Percentiles rank a stretch among this genome's conserved stretches.
Conservation (phyloP, 1,284 basidiomycete genomes). For the Moniliophthora roreri region DNA sequence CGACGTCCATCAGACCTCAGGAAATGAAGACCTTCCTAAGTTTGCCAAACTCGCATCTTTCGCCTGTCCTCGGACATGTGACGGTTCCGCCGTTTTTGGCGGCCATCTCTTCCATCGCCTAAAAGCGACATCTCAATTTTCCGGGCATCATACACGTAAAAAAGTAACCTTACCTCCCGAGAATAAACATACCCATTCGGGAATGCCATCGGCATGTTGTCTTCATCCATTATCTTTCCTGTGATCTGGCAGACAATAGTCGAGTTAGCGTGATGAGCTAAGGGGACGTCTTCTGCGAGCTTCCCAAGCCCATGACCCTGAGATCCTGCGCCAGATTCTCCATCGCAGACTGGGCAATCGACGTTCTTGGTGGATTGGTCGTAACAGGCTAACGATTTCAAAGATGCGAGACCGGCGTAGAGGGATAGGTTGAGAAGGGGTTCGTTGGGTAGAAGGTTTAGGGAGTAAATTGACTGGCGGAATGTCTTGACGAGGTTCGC, state of each 20-base stretch:
- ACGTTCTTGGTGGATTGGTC: slow-evolving; percentile 65
- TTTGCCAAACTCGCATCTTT: slow-evolving; percentile 61
- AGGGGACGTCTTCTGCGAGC: slow-evolving; percentile 86
- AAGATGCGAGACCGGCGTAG: slow-evolving; percentile 84
- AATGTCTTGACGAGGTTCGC: slow-evolving; percentile 70
- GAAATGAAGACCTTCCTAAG: slow-evolving; percentile 90
- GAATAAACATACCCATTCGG: slow-evolving; percentile 94
- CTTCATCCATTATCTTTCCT: slow-evolving; percentile 92
- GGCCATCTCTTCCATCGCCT: slow-evolving; percentile 87
- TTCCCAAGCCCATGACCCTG: slow-evolving; percentile 60
- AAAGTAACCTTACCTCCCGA: slow-evolving; percentile 61
- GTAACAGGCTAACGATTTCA: slow-evolving; percentile 83
- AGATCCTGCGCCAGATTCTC: slow-evolving; percentile 33
- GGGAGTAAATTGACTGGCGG: slow-evolving; percentile 79
- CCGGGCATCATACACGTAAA: neutral
- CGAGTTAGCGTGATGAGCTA: slow-evolving; percentile 92
- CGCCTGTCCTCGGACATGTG: slow-evolving; percentile 77
- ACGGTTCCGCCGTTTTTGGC: slow-evolving; percentile 72
- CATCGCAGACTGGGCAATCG: slow-evolving; percentile 92
- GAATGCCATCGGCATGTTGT: slow-evolving; percentile 91
- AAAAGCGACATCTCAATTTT: neutral
- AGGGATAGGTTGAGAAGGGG: slow-evolving; percentile 85
- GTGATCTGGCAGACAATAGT: slow-evolving; percentile 91
- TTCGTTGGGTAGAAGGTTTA: slow-evolving; percentile 85
- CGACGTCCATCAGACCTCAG: slow-evolving; percentile 23